Base-by-base conservation (phyloP, 2,329 filamentous ascomycete genomes). In the Rutstroemia sp. region DNA sequence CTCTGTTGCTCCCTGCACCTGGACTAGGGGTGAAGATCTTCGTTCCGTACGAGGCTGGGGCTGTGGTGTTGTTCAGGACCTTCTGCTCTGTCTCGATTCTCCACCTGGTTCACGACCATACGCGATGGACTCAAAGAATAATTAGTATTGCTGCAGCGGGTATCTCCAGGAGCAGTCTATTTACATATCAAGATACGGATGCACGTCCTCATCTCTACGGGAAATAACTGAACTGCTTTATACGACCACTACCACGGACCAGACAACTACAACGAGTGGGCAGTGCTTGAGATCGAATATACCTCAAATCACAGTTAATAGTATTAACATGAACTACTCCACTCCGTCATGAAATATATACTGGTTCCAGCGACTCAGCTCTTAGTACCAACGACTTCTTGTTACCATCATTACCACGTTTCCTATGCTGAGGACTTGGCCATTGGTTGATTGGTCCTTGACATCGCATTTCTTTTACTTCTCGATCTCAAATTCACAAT, bases 401-500 rank as follows among this genome's bases (percentile, higher is more conserved):
- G 9, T 56, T 49, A 9, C 57, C 57, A 53, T 63, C 59, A 34
- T 60, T 48, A 8, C 48, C 59, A 36, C 52, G 49, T 2, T 57
- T 60, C 40, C 47, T 44, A 38, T 58, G 12, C 25, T 60, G 51
- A 7, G 58, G 60, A 30, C 50, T 63, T 2, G 61, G 60, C 63
- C 63, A 67, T 4, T 49, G 55, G 46, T 63, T 63, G 51, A 65
- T 64, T 0, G 64, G 62, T 62, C 64, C 65, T 42, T 64, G 64
- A 48, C 61, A 64, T 40, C 49, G 55, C 17, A 44, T 59, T 52
- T 67, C 64, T 16, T 59, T 49, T 0, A 69, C 62, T 45, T 68
- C 63, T 4, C 83, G 46, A 87, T 77, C 48, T 84, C 75, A 62
- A 87, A 87, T 50, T 77, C 74, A 59, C 82, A 79, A 61, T 87